phyloP scores from a whole-genome alignment of 1,284 basidiomycete species.

The Tylopilus orsonianus region DNA sequence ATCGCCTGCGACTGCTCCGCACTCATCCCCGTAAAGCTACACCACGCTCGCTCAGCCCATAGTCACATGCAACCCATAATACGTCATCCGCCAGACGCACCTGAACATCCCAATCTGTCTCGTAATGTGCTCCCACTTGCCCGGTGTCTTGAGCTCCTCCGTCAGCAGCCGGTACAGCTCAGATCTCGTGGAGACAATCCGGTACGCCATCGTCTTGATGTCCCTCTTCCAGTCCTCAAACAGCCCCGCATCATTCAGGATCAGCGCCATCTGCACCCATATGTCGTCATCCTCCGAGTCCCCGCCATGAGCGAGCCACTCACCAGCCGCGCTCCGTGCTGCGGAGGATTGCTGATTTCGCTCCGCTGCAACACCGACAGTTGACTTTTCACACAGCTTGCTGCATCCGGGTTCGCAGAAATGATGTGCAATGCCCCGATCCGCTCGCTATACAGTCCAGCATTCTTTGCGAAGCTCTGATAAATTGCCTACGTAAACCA shows the following conservation, averaged over 20 bases:
- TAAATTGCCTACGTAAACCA: conserved; percentile 13
- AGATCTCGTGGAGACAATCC: conserved; percentile 89
- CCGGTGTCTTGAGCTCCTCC: conserved; percentile 86
- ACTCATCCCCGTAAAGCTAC: conserved; percentile 78
- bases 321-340: conserved; percentile 87
- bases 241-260: conserved; percentile 70
- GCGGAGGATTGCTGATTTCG: conserved; percentile 93
- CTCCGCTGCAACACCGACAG: conserved; percentile 84
- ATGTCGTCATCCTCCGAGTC: conserved; percentile 1
- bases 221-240: conserved; percentile 90
- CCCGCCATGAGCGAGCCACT: conserved; percentile 23
- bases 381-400: conserved; percentile 79
- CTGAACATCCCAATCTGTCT: conserved; percentile 94
- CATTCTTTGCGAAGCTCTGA: conserved; percentile 95
- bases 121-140: conserved; percentile 88
- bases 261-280: conserved; percentile 63
- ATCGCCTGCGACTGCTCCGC: conserved; percentile 70
- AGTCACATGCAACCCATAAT: too few species aligned
- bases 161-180: conserved; percentile 79
- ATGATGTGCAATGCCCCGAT: conserved; percentile 85
- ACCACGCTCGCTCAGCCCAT: too few species aligned
- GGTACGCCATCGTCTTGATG: conserved; percentile 87
- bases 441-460: conserved; percentile 90
- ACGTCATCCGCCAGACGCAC: conserved; percentile 43
- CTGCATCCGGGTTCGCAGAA: conserved; percentile 57